Evolutionary conservation across 352 stramenopile genomes (phyloP).

Genomic region (Globisporangium camurandrum): DNA sequence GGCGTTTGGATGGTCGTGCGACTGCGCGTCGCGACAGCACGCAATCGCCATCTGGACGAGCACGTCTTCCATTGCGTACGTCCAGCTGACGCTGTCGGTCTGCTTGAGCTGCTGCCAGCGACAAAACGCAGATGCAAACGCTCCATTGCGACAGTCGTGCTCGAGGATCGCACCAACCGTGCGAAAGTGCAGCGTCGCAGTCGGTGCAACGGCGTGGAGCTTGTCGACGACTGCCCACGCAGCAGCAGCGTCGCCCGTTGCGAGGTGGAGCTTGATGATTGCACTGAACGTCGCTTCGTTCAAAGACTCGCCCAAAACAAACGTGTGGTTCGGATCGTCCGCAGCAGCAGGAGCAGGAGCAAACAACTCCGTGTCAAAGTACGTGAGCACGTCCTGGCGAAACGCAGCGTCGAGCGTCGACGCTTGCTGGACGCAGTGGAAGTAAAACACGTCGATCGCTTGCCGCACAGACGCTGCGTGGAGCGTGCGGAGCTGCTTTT

Average conservation of each 20-base stretch:
- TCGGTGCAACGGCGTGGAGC: conserved; percentile 18
- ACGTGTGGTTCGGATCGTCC: conserved; percentile 2
- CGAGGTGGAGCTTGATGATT: conserved; percentile 51
- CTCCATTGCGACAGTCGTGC: conserved; percentile 30
- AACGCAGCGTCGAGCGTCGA: conserved; percentile 22
- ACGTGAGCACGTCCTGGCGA: conserved; percentile 27
- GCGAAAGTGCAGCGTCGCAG: conserved; percentile 57
- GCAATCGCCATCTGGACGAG: conserved; percentile 62
- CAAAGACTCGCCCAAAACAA: conserved; percentile 40
- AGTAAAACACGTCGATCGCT: conserved; percentile 70
- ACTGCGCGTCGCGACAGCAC: no score
- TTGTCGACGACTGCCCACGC: conserved; percentile 46
- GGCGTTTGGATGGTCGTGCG: no score
- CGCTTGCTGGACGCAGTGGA: conserved; percentile 54
- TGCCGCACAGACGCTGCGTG: conserved; percentile 20
- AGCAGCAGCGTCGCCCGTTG: conserved; percentile 21
- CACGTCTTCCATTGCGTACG: conserved; percentile 58
- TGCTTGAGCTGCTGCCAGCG: conserved; percentile 59
- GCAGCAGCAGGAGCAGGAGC: conserved; percentile 12
- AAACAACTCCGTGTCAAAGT: conserved; percentile 45
- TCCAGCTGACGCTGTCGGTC: conserved; percentile 57
- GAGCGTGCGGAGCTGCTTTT: conserved; percentile 31
- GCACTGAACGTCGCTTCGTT: conserved; percentile 59
- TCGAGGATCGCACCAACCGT: conserved; percentile 57
- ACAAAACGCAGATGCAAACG: conserved; percentile 34